Conservation (phyloP, 2,329 filamentous ascomycete genomes). For the Venturia carpophila region DNA sequence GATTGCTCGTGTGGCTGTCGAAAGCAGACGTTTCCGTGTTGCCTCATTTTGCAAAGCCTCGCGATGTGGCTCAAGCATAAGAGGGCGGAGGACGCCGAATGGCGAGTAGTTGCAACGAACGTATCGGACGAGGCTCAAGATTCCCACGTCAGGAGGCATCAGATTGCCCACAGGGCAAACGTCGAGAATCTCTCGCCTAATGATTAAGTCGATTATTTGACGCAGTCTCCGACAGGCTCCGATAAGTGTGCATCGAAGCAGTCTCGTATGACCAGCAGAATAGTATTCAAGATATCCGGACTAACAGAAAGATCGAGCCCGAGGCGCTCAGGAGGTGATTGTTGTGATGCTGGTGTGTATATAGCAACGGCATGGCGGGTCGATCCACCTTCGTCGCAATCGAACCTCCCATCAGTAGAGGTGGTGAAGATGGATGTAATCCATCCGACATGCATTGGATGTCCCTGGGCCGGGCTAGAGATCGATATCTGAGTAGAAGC, state of each 20-base stretch:
- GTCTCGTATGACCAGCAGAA: neutral
- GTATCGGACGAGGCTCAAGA: neutral
- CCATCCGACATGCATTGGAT: neutral
- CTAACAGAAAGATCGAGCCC: neutral
- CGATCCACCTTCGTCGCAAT: neutral
- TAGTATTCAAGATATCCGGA: too few species aligned
- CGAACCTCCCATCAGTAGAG: neutral
- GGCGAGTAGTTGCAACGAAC: neutral
- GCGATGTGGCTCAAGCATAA: neutral
- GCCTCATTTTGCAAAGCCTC: neutral
- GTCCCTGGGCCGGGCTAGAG: neutral
- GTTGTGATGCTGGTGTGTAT: neutral
- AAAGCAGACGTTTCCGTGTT: neutral
- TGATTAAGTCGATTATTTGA: neutral
- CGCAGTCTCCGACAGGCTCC: neutral
- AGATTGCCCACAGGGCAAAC: neutral
- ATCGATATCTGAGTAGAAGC: neutral
- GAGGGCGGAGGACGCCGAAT: constrained; percentile 4
- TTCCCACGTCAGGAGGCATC: neutral
- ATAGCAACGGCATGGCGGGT: neutral
- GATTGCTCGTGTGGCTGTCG: neutral
- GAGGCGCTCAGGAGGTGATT: neutral
- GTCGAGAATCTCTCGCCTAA: neutral
- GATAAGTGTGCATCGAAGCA: neutral
- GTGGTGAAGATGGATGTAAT: neutral